Evolutionary conservation across 768 basidiomycete species (phyloP).

Genomic region (Pleurotus eryngii): DNA sequence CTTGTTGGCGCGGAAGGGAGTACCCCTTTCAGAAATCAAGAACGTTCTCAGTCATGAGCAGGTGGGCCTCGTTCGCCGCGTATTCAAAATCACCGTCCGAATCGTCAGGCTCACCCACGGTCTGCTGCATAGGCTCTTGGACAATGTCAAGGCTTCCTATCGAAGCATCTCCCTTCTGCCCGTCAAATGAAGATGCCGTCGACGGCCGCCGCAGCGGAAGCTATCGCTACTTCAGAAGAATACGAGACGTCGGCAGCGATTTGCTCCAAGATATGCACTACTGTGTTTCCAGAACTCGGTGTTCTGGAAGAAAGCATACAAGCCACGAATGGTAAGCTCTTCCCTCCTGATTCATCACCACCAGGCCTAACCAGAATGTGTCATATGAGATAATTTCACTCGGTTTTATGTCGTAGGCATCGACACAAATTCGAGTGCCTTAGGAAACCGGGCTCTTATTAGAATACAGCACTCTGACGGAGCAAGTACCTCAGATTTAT

Average conservation of each 20-base stretch:
- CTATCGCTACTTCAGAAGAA: conserved; percentile 27
- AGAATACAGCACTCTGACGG: conserved; percentile 9
- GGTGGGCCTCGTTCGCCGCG: conserved; percentile 31
- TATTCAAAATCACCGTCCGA: not conserved
- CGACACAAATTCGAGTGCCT: conserved; percentile 11
- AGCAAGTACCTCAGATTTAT: not conserved
- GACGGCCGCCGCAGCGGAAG: conserved; percentile 68
- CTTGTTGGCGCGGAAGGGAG: conserved; percentile 60
- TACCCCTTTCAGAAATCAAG: conserved; percentile 50
- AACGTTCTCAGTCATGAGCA: conserved; percentile 78
- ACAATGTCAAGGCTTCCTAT: conserved; percentile 68
- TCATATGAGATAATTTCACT: conserved; percentile 56
- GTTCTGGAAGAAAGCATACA: conserved; percentile 64
- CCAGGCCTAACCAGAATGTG: too few species aligned
- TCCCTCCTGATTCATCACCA: not conserved
- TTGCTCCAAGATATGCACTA: conserved; percentile 63
- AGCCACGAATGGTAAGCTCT: conserved; percentile 43
- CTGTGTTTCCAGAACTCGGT: conserved; percentile 59
- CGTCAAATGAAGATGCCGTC: conserved; percentile 58
- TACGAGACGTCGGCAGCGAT: conserved; percentile 63
- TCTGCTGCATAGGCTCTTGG: conserved; percentile 57
- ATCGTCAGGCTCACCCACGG: not conserved
- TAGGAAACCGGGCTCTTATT: conserved; percentile 28
- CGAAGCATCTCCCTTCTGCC: conserved; percentile 48
- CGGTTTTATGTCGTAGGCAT: conserved; percentile 60